A percentile compares a stretch with the other conserved stretches of the same genome.
Conservation (phyloP, 176 grass and related monocot species). For the Musa troglodytarum region DNA sequence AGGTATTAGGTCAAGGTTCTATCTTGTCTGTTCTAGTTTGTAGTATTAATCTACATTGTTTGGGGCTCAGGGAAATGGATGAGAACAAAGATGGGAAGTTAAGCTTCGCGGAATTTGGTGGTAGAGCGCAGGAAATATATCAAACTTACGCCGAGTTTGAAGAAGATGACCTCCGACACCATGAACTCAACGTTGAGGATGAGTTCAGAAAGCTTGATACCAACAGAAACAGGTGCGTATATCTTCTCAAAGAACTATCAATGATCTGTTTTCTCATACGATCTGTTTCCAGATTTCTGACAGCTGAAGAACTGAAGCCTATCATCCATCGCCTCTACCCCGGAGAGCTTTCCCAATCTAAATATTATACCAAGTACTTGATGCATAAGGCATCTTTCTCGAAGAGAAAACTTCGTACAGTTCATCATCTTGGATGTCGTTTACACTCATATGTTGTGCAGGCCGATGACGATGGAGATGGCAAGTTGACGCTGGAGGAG, state of each 20-base stretch:
- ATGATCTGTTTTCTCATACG: neutral
- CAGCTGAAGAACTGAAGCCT: slow-evolving; percentile 34
- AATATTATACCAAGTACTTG: slow-evolving; percentile 22
- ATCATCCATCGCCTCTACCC: slow-evolving; percentile 23
- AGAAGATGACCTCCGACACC: neutral
- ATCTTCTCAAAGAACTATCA: neutral
- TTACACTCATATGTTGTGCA: neutral
- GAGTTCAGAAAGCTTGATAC: slow-evolving; percentile 33
- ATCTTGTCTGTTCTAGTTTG: neutral
- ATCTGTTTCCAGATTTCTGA: slow-evolving; percentile 23
- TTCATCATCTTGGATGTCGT: too few species aligned
- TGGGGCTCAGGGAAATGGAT: slow-evolving; percentile 26
- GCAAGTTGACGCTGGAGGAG: slow-evolving; percentile 30
- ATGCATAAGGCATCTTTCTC: slow-evolving; percentile 18
- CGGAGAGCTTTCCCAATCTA: slow-evolving; percentile 27
- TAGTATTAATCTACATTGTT: neutral
- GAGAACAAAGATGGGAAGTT: slow-evolving; percentile 26
- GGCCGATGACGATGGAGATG: slow-evolving; percentile 33
- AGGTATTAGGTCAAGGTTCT: slow-evolving; percentile 9
- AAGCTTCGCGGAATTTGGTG: slow-evolving; percentile 24
- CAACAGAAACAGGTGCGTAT: slow-evolving; percentile 24
- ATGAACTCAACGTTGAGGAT: slow-evolving; percentile 10
- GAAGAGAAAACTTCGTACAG: neutral
- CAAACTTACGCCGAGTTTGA: neutral
- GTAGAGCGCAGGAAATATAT: slow-evolving; percentile 9